phyloP scores from a whole-genome alignment of 2,329 filamentous ascomycete genomes.

The Pseudogymnoascus sp. region DNA sequence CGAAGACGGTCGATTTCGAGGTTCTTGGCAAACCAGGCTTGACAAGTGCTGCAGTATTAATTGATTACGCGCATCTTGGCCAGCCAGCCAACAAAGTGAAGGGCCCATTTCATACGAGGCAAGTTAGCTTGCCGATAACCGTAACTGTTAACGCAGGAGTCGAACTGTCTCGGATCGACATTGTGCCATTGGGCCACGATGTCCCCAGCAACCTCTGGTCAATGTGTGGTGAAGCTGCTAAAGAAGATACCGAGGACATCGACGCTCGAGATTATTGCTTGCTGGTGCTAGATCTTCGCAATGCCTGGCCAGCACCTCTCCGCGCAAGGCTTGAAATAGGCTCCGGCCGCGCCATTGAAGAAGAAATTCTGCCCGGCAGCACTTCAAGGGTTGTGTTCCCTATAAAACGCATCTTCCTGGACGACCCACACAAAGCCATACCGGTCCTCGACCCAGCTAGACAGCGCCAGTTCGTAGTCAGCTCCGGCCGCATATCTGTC shows the following conservation, averaged over 20 bases:
- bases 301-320: constrained; percentile 80
- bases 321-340: constrained; percentile 48
- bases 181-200: constrained; percentile 61
- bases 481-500: constrained; percentile 66
- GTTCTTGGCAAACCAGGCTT: constrained; percentile 80
- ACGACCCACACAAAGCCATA: constrained; percentile 68
- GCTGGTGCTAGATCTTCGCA: constrained; percentile 74
- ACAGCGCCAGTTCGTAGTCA: constrained; percentile 90
- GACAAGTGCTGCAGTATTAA: constrained; percentile 67
- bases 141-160: constrained; percentile 90
- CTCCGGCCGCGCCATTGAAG: constrained; percentile 26
- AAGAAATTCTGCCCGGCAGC: constrained; percentile 55
- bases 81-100: constrained; percentile 57
- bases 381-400: constrained; percentile 69
- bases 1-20: constrained; percentile 69
- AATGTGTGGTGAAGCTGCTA: constrained; percentile 30
- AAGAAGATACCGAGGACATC: constrained; percentile 27
- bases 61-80: constrained; percentile 81
- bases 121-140: constrained; percentile 70
- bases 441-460: constrained; percentile 71
- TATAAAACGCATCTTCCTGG: constrained; percentile 64
- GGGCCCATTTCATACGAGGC: constrained; percentile 73
- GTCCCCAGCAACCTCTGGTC: constrained; percentile 56
- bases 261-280: constrained; percentile 62
- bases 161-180: constrained; percentile 71